Conservation (phyloP, 1,284 basidiomycete genomes). For the Vanrija humicola region DNA sequence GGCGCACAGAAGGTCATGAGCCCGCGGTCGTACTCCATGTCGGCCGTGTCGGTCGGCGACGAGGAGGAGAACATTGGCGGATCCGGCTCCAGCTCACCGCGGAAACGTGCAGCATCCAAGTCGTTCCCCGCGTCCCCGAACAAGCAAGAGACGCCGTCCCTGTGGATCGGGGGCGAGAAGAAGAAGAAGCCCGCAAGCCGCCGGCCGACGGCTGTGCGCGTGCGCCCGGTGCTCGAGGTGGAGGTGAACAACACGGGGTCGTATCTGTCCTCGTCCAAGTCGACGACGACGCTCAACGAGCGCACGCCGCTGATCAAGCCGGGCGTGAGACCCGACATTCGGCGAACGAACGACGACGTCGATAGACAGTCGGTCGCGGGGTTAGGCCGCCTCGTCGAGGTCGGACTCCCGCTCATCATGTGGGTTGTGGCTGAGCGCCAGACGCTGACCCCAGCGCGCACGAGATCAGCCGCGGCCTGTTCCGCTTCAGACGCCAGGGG, state of each 20-base stretch:
- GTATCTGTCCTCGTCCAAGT: background rate
- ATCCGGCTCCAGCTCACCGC: slow-evolving; percentile 7
- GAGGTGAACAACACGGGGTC: background rate
- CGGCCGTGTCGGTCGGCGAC: background rate
- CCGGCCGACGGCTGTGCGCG: slow-evolving; percentile 39
- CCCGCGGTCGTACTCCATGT: too few species aligned
- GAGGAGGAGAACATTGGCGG: background rate
- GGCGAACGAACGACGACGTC: slow-evolving; percentile 23
- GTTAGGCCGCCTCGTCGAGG: slow-evolving; percentile 40
- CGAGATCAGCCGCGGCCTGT: slow-evolving; percentile 65
- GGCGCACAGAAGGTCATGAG: background rate
- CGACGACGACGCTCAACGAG: slow-evolving; percentile 17
- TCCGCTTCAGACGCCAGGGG: slow-evolving; percentile 70
- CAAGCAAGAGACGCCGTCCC: background rate
- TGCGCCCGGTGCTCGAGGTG: slow-evolving; percentile 8
- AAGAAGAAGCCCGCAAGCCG: slow-evolving; percentile 15
- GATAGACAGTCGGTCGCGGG: slow-evolving; percentile 8
- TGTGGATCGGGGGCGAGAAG: slow-evolving; percentile 8
- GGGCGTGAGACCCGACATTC: slow-evolving; percentile 37
- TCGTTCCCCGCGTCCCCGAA: background rate
- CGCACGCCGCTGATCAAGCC: slow-evolving; percentile 45
- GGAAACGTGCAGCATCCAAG: background rate
- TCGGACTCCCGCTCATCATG: slow-evolving; percentile 39
- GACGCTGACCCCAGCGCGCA: slow-evolving; percentile 61
- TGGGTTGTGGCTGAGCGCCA: slow-evolving; percentile 4